Conservation (phyloP, 441 rosid genomes). For the Pelargonium myrrhifolium region DNA sequence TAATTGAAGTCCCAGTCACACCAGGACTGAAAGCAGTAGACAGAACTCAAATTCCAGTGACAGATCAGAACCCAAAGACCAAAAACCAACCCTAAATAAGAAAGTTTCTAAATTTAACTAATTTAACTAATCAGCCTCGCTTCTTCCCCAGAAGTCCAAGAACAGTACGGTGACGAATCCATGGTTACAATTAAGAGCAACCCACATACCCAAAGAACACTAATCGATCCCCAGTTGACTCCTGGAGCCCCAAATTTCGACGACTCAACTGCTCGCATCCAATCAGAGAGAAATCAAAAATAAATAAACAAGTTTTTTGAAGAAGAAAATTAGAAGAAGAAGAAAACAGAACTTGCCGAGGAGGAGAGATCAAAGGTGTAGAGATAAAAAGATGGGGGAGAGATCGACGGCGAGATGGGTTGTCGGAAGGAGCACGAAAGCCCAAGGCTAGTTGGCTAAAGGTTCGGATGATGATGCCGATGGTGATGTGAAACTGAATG, state of each 20-base stretch:
- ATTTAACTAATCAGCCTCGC: slow-evolving; percentile 66
- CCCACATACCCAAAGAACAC: slow-evolving; percentile 43
- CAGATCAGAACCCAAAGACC: slow-evolving; percentile 35
- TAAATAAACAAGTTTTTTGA: not conserved
- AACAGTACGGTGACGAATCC: slow-evolving; percentile 55
- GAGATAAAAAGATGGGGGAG: not conserved
- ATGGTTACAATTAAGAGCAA: slow-evolving; percentile 56
- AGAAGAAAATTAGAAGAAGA: slow-evolving; percentile 2
- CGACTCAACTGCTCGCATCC: slow-evolving; percentile 17
- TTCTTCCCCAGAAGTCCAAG: slow-evolving; percentile 60
- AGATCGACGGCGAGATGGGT: slow-evolving; percentile 9
- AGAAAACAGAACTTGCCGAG: slow-evolving; percentile 12
- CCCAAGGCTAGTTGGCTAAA: slow-evolving; percentile 13
- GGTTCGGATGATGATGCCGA: slow-evolving; percentile 23
- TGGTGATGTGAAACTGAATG: slow-evolving; percentile 29
- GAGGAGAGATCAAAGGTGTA: not conserved
- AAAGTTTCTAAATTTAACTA: slow-evolving; percentile 22
- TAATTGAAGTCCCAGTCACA: slow-evolving; percentile 14
- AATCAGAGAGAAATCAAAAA: not conserved
- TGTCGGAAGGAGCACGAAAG: slow-evolving; percentile 22
- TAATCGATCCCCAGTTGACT: slow-evolving; percentile 8
- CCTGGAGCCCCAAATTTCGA: slow-evolving; percentile 18
- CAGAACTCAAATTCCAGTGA: slow-evolving; percentile 19
- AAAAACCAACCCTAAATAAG: slow-evolving; percentile 8
- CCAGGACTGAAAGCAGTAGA: slow-evolving; percentile 11